phyloP scores from a whole-genome alignment of 176 grass and related monocot genomes.

The Ampelocalamus luodianensis region DNA sequence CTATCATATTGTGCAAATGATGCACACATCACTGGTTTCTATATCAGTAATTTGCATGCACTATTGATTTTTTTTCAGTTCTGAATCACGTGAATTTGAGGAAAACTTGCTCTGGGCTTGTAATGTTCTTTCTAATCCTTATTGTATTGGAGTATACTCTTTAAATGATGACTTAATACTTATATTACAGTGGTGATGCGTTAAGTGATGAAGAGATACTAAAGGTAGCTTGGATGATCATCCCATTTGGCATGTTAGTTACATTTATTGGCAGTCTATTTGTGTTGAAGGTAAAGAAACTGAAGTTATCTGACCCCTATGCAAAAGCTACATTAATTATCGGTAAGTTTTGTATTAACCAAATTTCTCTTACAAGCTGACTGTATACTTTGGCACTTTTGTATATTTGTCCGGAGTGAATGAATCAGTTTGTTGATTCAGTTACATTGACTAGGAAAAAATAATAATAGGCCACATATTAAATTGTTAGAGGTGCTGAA shows the following conservation, averaged over 20 bases:
- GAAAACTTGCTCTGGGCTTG: constrained; percentile 21
- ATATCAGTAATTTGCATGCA: neutral
- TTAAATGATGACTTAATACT: constrained; percentile 24
- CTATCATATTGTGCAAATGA: neutral
- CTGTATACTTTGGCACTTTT: neutral
- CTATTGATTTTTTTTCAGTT: neutral
- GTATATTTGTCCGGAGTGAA: constrained; percentile 8
- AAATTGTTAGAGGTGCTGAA: constrained; percentile 11
- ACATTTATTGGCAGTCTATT: constrained; percentile 65
- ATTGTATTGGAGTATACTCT: neutral
- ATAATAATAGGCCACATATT: constrained; percentile 6
- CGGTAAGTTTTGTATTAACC: constrained; percentile 59
- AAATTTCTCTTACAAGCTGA: constrained; percentile 20
- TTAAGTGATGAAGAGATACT: constrained; percentile 66
- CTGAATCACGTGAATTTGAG: neutral
- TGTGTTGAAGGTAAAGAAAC: constrained; percentile 76
- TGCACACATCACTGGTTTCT: neutral
- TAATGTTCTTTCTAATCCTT: constrained; percentile 35
- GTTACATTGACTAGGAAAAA: neutral
- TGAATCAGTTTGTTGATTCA: constrained; percentile 17
- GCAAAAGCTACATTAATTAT: constrained; percentile 86
- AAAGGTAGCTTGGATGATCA: constrained; percentile 89
- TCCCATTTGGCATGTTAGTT: constrained; percentile 90
- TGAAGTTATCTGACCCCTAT: constrained; percentile 81
- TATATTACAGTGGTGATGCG: constrained; percentile 67